Conservation (phyloP, 176 grass and related monocot genomes). For the Cenchrus purpureus region DNA sequence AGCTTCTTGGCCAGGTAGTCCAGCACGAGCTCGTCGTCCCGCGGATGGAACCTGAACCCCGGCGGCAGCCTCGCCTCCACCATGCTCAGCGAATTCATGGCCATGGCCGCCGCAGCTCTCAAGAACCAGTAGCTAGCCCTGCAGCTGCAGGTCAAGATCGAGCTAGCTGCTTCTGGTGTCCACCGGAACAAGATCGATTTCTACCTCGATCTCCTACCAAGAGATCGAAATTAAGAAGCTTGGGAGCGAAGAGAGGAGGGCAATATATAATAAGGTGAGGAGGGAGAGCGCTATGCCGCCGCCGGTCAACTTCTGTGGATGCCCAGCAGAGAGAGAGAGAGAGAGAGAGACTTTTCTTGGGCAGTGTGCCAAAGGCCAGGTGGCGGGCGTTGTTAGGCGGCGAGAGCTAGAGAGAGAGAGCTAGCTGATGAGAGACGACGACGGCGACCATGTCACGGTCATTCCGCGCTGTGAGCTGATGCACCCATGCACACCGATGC, state of each 20-base stretch:
- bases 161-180: slow-evolving; percentile 17
- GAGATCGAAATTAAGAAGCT: slow-evolving; percentile 33
- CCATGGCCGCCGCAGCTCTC: background rate
- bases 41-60: slow-evolving; percentile 90
- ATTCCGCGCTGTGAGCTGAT: slow-evolving; percentile 25
- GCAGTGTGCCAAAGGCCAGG: slow-evolving; percentile 44
- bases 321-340: slow-evolving; percentile 19
- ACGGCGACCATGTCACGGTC: slow-evolving; percentile 22
- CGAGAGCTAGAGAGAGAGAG: background rate
- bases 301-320: slow-evolving; percentile 53
- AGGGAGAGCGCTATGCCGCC: background rate
- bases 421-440: background rate
- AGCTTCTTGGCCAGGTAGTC: slow-evolving; percentile 84
- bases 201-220: background rate
- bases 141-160: background rate
- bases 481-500: background rate
- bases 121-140: background rate
- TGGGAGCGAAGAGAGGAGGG: slow-evolving; percentile 7
- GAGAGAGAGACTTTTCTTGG: slow-evolving; percentile 48
- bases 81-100: slow-evolving; percentile 80
- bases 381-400: slow-evolving; percentile 27
- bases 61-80: slow-evolving; percentile 83
- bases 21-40: slow-evolving; percentile 90
- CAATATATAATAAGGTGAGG: slow-evolving; percentile 49
- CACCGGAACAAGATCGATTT: slow-evolving; percentile 35